Conservation (phyloP, 2,329 filamentous ascomycete genomes). For the Calonectria pauciramosa region DNA sequence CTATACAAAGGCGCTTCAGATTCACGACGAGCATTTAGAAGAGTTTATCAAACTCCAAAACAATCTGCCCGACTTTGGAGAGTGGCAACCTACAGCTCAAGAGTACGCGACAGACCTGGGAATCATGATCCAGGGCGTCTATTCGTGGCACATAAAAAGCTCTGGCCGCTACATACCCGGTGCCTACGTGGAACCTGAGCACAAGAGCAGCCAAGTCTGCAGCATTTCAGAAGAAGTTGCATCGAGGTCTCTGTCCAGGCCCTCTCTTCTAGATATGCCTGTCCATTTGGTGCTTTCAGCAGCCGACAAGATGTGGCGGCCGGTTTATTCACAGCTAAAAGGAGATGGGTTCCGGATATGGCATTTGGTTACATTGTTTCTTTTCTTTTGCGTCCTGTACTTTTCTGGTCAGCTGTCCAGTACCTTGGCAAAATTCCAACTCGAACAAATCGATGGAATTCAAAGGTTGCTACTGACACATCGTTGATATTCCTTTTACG, state of each 20-base stretch:
- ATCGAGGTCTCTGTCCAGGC: background rate
- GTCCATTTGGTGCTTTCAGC: background rate
- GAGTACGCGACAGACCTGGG: background rate
- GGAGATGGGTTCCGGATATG: background rate
- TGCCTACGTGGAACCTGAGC: constrained; percentile 2
- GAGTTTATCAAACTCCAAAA: background rate
- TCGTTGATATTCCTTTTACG: background rate
- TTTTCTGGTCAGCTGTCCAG: background rate
- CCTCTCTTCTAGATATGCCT: background rate
- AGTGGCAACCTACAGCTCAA: background rate
- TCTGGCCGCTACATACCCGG: background rate
- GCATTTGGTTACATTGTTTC: background rate
- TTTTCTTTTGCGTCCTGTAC: background rate
- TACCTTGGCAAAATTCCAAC: background rate
- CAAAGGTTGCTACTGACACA: background rate
- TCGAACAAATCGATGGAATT: background rate
- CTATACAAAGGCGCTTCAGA: background rate
- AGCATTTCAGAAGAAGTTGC: background rate
- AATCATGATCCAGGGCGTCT: constrained; percentile 10
- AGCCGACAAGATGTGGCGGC: background rate
- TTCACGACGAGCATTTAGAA: background rate
- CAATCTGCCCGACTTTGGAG: background rate
- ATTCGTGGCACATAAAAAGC: constrained; percentile 11
- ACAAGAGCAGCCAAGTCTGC: background rate
- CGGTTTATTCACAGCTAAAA: background rate